Evolutionary conservation across 495 filamentous ascomycete genomes (phyloP).

Genomic region (Usnea hakonensis): DNA sequence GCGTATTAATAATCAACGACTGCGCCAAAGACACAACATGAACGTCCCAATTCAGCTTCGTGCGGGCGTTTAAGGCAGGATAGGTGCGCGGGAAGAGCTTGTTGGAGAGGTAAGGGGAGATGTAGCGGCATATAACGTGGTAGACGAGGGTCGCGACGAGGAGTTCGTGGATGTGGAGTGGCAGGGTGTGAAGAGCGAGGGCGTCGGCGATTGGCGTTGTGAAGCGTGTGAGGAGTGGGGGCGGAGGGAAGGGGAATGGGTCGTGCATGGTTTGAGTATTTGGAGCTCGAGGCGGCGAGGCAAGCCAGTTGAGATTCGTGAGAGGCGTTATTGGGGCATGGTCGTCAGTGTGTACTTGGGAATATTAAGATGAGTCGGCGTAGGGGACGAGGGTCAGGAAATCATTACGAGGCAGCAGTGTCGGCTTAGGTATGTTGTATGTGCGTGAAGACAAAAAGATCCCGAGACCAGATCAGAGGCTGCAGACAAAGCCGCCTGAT

Average conservation of each 20-base stretch:
- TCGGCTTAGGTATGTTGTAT: not conserved
- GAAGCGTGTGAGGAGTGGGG: constrained; percentile 36
- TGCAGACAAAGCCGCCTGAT: not conserved
- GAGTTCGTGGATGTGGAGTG: constrained; percentile 85
- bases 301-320: not conserved
- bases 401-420: not conserved
- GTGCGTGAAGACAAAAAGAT: not conserved
- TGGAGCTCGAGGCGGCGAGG: not conserved
- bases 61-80: constrained; percentile 53
- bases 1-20: constrained; percentile 63
- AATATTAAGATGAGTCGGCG: not conserved
- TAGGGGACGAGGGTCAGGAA: not conserved
- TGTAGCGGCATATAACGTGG: constrained; percentile 59
- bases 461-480: not conserved
- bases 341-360: not conserved
- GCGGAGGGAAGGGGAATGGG: constrained; percentile 38
- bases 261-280: constrained; percentile 38
- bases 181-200: constrained; percentile 59
- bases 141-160: constrained; percentile 67
- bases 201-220: constrained; percentile 40
- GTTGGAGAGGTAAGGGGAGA: constrained; percentile 69
- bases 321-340: not conserved
- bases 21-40: constrained; percentile 93
- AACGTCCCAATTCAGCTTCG: constrained; percentile 88
- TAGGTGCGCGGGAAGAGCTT: constrained; percentile 67